Percentiles rank a stretch among this genome's conserved stretches.
These are phyloP conservation scores for Fusarium sp. DNA, from an alignment of 2,329 filamentous ascomycete genomes.

Conservation along the genomic window DNA sequence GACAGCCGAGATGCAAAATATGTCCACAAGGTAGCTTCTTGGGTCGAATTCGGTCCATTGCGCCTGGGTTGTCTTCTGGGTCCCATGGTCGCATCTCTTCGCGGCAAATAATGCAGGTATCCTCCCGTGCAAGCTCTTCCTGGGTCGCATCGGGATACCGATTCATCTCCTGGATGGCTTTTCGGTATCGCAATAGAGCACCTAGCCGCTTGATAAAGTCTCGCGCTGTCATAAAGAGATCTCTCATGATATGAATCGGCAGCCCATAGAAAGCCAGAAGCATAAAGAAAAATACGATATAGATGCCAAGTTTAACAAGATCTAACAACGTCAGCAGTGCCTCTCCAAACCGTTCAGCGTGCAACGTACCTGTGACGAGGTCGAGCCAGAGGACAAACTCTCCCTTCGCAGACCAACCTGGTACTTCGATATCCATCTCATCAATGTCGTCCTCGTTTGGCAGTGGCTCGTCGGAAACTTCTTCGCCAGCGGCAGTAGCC, in stretches of 20 bases:
- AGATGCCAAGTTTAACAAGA: constrained; percentile 90
- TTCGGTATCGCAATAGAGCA: constrained; percentile 89
- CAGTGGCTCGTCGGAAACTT: constrained; percentile 65
- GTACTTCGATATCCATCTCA: constrained; percentile 93
- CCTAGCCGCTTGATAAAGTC: constrained; percentile 92
- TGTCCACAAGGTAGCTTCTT: constrained; percentile 98
- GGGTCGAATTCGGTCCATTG: constrained; percentile 84
- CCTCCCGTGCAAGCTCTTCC: constrained; percentile 85
- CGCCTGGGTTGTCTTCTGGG: constrained; percentile 65
- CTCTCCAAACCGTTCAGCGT: not conserved
- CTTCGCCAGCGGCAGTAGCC: constrained; percentile 64
- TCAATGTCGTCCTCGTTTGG: constrained; percentile 81
- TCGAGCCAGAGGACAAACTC: constrained; percentile 92
- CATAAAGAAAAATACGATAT: constrained; percentile 91
- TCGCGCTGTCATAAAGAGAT: constrained; percentile 92
- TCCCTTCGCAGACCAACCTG: constrained; percentile 96
- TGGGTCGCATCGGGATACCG: constrained; percentile 89
- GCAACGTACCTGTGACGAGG: constrained; percentile 75
- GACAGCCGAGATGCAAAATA: constrained; percentile 91
- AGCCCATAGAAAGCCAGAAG: constrained; percentile 94
- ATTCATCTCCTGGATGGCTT: constrained; percentile 95
- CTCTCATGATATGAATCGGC: constrained; percentile 95
- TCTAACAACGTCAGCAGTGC: constrained; percentile 63
- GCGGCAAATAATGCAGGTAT: constrained; percentile 97
- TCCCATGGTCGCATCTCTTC: constrained; percentile 93